Base-by-base conservation (phyloP, 139 green algal species). In the Picochlorum sp. region DNA sequence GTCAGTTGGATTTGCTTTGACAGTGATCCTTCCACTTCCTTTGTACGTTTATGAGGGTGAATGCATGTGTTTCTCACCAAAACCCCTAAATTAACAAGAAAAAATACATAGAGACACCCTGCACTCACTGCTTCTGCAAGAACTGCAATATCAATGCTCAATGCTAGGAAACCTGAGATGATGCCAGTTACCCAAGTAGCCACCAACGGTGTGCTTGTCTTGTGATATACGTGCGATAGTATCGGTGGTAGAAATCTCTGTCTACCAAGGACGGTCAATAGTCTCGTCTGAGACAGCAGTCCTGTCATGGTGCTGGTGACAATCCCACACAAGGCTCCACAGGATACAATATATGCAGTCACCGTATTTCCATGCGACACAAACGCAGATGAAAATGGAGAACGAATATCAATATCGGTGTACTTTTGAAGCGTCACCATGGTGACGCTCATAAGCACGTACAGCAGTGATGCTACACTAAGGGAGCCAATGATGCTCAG, bases 91-190 rank as follows among this genome's bases (percentile, higher is more conserved):
- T 71, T 81, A 30, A 96, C 87, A 37, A 75, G 66, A 51, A 72
- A 68, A 63, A 96, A 95, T 3, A 95, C 82, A 49, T 89, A 78
- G 9, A 96, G 80, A 7, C 87, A 94, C 58, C 89, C 89, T 49
- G 34, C 37, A 9, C 31, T 55, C 5, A 57, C 90, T 26, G 96
- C 71, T 70, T 88, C 82, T 1, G 90, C 80, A 23, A 96, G 78
- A 6, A 84, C 30, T 49, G 88, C 80, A 45, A 96, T 87, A 74
- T 92, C 79, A 4, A 91, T 62, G 6, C 92, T 54, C 10, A 96
- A 66, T 3, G 85, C 84, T 10, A 95, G 76, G 5, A 84, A 20
- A 18, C 75, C 68, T 50, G 70, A 60, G 49, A 62, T 38, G 15
- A 20, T 15, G 30, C 69, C 73, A 2, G 72, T 75, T 6, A 79